phyloP scores from a whole-genome alignment of 169 alveolate genomes.

The Perkinsus chesapeaki region DNA sequence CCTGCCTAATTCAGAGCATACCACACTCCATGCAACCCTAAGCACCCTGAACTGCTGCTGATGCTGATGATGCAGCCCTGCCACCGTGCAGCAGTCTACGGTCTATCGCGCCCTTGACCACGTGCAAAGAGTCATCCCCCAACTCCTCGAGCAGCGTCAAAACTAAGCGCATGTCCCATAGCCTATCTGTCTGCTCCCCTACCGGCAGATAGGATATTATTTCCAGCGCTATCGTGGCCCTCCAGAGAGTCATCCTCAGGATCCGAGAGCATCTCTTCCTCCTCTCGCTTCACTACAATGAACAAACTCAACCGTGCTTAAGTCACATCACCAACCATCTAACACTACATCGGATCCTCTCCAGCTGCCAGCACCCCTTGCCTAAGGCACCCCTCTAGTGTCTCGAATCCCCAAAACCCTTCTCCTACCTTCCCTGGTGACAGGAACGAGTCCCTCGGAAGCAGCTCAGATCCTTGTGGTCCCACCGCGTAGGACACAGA shows the following conservation, averaged over 20 bases:
- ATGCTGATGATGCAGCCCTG: too few species aligned
- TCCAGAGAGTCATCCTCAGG: neutral
- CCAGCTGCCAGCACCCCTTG: neutral
- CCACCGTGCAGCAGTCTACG: too few species aligned
- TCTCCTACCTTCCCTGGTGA: neutral
- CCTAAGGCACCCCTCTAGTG: too few species aligned
- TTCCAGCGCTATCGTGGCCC: neutral
- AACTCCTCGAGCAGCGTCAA: neutral
- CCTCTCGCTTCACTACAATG: neutral
- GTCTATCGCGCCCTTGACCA: neutral
- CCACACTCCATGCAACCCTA: too few species aligned
- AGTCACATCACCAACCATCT: too few species aligned
- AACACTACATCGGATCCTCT: too few species aligned
- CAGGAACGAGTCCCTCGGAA: neutral
- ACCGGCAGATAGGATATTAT: neutral
- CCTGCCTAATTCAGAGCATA: too few species aligned
- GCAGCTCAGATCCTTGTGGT: neutral
- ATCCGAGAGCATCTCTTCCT: too few species aligned
- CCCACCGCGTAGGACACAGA: neutral
- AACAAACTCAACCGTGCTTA: neutral
- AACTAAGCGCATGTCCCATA: neutral
- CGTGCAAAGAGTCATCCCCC: neutral
- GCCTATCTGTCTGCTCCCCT: neutral
- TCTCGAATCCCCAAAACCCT: too few species aligned
- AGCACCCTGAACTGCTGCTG: too few species aligned